These are phyloP conservation scores for Wickerhamomyces xylosicus DNA, from an alignment of 805 yeast genomes.

Conservation along the genomic window DNA sequence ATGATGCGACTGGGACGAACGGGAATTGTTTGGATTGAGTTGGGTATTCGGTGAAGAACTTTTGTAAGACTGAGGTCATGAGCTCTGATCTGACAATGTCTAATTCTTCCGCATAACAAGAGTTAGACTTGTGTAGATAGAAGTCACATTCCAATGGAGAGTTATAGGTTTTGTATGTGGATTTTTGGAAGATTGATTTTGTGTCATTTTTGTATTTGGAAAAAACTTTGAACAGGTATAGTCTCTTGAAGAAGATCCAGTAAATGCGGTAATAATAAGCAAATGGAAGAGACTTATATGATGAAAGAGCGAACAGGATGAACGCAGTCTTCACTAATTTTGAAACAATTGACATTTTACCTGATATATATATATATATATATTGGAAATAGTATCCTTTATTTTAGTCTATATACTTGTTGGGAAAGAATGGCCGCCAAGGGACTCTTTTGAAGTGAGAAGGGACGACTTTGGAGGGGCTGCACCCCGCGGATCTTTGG, in stretches of 20 bases:
- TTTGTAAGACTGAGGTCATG: constrained; percentile 46
- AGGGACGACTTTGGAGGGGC: too few relatives aligned
- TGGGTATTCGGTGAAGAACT: constrained; percentile 36
- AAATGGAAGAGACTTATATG: constrained; percentile 59
- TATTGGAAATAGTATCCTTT: too few relatives aligned
- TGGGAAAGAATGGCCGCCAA: too few relatives aligned
- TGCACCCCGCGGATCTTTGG: too few relatives aligned
- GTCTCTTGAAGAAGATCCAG: constrained; percentile 28
- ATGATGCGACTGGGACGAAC: constrained; percentile 70
- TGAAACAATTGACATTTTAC: too few relatives aligned
- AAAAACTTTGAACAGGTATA: constrained; percentile 27
- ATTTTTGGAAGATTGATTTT: constrained; percentile 30
- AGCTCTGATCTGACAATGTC: constrained; percentile 69
- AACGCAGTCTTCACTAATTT: constrained; percentile 3
- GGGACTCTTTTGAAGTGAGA: too few relatives aligned
- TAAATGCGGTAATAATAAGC: constrained; percentile 60
- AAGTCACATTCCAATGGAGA: constrained; percentile 78
- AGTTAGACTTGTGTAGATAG: constrained; percentile 80
- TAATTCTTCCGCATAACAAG: constrained; percentile 73
- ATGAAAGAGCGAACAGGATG: constrained; percentile 21
- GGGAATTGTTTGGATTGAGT: constrained; percentile 27
- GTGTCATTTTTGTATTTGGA: constrained; percentile 6
- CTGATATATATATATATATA: too few relatives aligned
- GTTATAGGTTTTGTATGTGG: constrained; percentile 40
- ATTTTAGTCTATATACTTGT: not conserved